A percentile compares a stretch with the other conserved stretches of the same genome.
Evolutionary conservation across 2,329 filamentous ascomycete species (phyloP).

Genomic region (Coniochaeta prunicola): DNA sequence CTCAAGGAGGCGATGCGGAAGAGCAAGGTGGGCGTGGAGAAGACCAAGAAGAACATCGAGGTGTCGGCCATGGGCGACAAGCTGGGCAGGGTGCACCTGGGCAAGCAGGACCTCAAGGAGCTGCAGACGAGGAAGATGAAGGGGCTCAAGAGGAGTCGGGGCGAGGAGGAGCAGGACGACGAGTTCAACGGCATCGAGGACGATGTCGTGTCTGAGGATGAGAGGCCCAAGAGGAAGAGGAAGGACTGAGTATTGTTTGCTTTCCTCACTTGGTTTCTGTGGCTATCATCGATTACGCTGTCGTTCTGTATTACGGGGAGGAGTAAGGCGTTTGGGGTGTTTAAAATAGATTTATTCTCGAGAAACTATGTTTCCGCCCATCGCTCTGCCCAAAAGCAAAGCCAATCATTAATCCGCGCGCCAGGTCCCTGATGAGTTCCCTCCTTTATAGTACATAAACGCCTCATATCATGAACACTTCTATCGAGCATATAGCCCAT

Average conservation of each 20-base stretch:
- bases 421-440: neutral
- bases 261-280: neutral
- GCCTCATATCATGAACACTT: neutral
- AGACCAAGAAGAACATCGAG: slow-evolving; percentile 92
- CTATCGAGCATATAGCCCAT: neutral
- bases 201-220: slow-evolving; percentile 22
- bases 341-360: neutral
- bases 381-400: neutral
- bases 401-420: neutral
- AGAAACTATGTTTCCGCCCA: neutral
- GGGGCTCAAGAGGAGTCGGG: slow-evolving; percentile 80
- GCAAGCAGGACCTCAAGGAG: slow-evolving; percentile 78
- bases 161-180: slow-evolving; percentile 47
- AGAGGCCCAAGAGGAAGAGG: slow-evolving; percentile 29
- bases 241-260: slow-evolving; percentile 8
- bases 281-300: neutral
- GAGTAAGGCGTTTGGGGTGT: neutral
- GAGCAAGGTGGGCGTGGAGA: slow-evolving; percentile 66
- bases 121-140: slow-evolving; percentile 99
- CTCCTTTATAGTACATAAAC: neutral
- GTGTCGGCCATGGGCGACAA: slow-evolving; percentile 94
- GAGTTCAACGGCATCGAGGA: slow-evolving; percentile 32
- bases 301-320: neutral
- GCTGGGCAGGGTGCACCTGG: slow-evolving; percentile 85
- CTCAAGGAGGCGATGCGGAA: slow-evolving; percentile 89